Percentiles rank a stretch among this genome's conserved stretches.
Evolutionary conservation across 495 filamentous ascomycete species (phyloP).

Genomic region (Monascus purpureus): DNA sequence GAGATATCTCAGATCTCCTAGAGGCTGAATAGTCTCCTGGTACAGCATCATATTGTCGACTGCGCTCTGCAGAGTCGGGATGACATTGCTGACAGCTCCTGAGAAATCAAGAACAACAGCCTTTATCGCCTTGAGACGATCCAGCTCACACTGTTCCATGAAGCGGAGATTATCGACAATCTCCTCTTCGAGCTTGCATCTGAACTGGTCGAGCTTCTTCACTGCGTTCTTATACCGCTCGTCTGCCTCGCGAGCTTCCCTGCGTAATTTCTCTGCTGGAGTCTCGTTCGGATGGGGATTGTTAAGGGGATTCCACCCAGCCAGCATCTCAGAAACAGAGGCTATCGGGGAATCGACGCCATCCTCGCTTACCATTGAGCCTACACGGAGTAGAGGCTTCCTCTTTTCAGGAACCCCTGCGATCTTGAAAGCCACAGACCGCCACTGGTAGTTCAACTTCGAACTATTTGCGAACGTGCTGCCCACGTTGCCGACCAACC

Average conservation of each 20-base stretch:
- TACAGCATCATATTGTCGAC: slow-evolving; percentile 98
- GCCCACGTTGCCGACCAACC: slow-evolving; percentile 85
- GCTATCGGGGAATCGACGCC: slow-evolving; percentile 59
- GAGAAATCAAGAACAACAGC: slow-evolving; percentile 96
- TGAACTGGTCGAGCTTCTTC: slow-evolving; percentile 70
- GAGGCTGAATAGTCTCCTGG: slow-evolving; percentile 92
- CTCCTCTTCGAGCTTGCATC: slow-evolving; percentile 87
- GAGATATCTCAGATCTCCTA: slow-evolving; percentile 83
- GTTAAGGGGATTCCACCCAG: slow-evolving; percentile 82
- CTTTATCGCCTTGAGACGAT: slow-evolving; percentile 94
- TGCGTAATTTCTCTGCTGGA: slow-evolving; percentile 66
- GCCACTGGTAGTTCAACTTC: slow-evolving; percentile 95
- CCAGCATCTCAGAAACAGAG: slow-evolving; percentile 73
- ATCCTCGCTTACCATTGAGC: slow-evolving; percentile 45
- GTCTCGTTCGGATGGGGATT: slow-evolving; percentile 87
- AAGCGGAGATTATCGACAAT: slow-evolving; percentile 86
- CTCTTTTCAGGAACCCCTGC: slow-evolving; percentile 84
- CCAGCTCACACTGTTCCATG: slow-evolving; percentile 95
- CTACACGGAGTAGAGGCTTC: slow-evolving; percentile 50
- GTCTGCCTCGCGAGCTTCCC: slow-evolving; percentile 84
- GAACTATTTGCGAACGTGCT: slow-evolving; percentile 95
- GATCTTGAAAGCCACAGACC: slow-evolving; percentile 75
- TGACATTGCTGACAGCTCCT: slow-evolving; percentile 94
- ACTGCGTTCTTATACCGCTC: slow-evolving; percentile 83
- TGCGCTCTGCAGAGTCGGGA: slow-evolving; percentile 85